These are phyloP conservation scores for Centrapalus pauciflorus DNA, from an alignment of 129 eudicot genomes.

Conservation along the genomic window DNA sequence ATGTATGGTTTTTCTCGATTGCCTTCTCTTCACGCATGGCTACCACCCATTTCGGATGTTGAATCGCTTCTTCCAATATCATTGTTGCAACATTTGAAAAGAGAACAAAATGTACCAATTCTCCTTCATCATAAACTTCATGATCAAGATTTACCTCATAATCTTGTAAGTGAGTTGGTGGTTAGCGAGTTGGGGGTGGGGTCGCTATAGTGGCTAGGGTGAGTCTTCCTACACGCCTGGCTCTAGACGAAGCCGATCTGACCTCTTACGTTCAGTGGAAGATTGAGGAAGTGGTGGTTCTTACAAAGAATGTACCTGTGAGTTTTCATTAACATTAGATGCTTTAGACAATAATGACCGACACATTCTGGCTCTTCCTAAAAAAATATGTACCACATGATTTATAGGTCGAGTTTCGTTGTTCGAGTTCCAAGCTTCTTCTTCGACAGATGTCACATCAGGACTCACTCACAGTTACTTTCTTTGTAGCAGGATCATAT, in stretches of 20 bases:
- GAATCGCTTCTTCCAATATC: neutral
- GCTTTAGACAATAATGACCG: too few species aligned
- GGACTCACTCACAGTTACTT: neutral
- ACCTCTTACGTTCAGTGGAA: neutral
- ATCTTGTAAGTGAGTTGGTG: neutral
- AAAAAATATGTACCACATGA: neutral
- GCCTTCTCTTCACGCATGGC: neutral
- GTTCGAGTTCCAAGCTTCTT: neutral
- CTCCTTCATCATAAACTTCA: slow-evolving; percentile 6
- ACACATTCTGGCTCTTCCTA: neutral
- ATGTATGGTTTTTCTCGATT: neutral
- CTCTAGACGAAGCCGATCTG: too few species aligned
- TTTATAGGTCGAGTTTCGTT: neutral
- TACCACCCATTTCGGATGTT: neutral
- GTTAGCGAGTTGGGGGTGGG: neutral
- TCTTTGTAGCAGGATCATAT: neutral
- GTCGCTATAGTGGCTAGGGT: too few species aligned
- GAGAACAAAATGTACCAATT: neutral
- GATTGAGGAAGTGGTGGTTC: neutral
- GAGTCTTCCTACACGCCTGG: too few species aligned
- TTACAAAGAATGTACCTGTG: too few species aligned
- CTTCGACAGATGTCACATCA: neutral
- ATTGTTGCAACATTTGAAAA: neutral
- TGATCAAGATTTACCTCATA: neutral
- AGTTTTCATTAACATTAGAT: too few species aligned